Conservation (phyloP, 179 eudicot genomes). For the Sideroxylon spinosum region DNA sequence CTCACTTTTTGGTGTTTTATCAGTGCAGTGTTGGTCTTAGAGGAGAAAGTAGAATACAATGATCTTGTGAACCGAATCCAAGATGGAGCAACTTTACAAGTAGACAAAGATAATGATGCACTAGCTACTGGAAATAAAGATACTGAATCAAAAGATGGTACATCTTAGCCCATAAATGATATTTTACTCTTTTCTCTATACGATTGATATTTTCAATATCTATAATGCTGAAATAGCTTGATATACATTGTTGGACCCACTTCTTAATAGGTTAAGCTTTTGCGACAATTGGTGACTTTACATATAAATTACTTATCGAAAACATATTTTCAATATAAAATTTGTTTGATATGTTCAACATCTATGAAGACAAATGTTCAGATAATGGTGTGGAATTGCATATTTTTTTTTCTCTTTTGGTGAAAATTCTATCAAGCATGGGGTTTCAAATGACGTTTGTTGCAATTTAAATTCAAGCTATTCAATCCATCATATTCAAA, state of each 20-base stretch:
- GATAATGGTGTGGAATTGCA: not conserved
- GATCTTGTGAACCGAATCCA: constrained; percentile 56
- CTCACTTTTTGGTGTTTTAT: constrained; percentile 14
- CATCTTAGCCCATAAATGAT: not conserved
- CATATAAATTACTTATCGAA: too few relatives aligned
- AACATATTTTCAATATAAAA: too few relatives aligned
- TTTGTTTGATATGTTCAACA: not conserved
- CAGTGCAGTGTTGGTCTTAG: constrained; percentile 78
- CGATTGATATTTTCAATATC: not conserved
- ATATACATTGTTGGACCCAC: too few relatives aligned
- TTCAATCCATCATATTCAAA: not conserved
- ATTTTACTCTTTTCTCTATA: not conserved
- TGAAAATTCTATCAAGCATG: not conserved
- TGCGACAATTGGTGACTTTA: too few relatives aligned
- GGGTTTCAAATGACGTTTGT: not conserved
- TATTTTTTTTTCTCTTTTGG: not conserved
- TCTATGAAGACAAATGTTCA: constrained; percentile 2
- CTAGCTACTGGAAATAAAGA: constrained; percentile 21
- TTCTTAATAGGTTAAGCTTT: too few relatives aligned
- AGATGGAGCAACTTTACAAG: constrained; percentile 26
- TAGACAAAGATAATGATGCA: constrained; percentile 22
- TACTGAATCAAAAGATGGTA: constrained; percentile 39
- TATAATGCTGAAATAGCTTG: too few relatives aligned
- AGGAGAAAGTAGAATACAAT: constrained; percentile 78
- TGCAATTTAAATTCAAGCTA: not conserved